Percentiles rank a stretch among this genome's conserved stretches.
phyloP scores from a whole-genome alignment of 495 filamentous ascomycete species.

The Aspergillus sparsus region DNA sequence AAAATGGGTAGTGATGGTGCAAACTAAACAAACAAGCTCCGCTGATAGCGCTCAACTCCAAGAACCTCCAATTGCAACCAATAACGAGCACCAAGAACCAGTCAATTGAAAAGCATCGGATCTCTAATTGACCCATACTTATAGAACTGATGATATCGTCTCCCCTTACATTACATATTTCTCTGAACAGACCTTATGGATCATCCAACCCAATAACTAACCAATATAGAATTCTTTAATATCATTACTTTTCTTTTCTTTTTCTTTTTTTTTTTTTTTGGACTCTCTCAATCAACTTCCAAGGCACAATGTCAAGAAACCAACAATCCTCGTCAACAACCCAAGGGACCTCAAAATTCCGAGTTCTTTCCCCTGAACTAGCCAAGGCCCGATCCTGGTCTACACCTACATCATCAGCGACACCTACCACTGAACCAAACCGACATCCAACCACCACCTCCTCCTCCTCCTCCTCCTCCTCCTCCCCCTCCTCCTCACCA shows the following conservation, averaged over 20 bases:
- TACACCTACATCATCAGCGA: background rate
- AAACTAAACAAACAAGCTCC: slow-evolving; percentile 24
- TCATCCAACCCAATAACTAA: no score
- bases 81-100: background rate
- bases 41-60: slow-evolving; percentile 5
- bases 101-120: background rate
- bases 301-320: background rate
- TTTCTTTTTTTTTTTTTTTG: background rate
- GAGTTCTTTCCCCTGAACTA: slow-evolving; percentile 27
- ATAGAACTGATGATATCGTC: no score
- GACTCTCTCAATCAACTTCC: slow-evolving; percentile 1
- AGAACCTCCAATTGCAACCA: background rate
- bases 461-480: background rate
- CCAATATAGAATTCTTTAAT: no score
- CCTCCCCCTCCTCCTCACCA: background rate
- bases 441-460: slow-evolving; percentile 6
- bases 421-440: background rate
- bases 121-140: no score
- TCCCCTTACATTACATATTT: no score
- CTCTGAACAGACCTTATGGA: no score
- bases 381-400: slow-evolving; percentile 23
- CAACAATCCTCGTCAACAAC: background rate
- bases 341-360: slow-evolving; percentile 15
- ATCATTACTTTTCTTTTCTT: no score
- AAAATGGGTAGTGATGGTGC: slow-evolving; percentile 6